Base-by-base conservation (phyloP, 768 basidiomycete genomes). In the Amanita molliuscula region DNA sequence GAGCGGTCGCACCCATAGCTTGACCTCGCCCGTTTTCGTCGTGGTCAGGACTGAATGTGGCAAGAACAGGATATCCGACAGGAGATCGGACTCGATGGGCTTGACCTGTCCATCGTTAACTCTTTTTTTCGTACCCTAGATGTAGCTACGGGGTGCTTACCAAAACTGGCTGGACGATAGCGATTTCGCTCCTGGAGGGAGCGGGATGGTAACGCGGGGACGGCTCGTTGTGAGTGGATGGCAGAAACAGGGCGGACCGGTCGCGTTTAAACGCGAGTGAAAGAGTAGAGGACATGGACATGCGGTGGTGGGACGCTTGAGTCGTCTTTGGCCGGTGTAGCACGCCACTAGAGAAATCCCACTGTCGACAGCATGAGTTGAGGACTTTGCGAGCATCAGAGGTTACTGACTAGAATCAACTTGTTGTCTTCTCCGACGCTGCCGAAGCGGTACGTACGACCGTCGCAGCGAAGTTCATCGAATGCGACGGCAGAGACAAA, bases 401-500 rank as follows among this genome's bases (percentile, higher is more conserved):
- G n/a, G 16, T 16, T 16, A 63, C 79, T 48, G 61, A 93, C 93
- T 56, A 98, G 61, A 38, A 96, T 87, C 4, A 99, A 60, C 62
- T 94, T 94, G 62, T 94, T 96, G 59, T 99, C 96, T 63, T 98
- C 95, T 15, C 93, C 96, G 2, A 97, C 91, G 59, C 90, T 94
- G 2, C 87, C 92, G 59, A 99, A 97, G 6, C 95, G 78, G 60
- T 97, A 95, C 36, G 91, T 90, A 29, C 93, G 76, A 25, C 86
- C 85, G 56, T 94, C 90, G 56, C 89, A 89, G 16, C 86, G 78
- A 26, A 82, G 70, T n/a, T 85, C 82, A 62, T 99, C 96, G 62
- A 97, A 98, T 1, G 86, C 84, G 15, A 98, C 77, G 9, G 81
- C 74, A 0, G 90, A 85, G 6, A 99, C 88, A 61, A 96, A 98